These are phyloP conservation scores for Metschnikowia gruessii DNA, from an alignment of 805 yeast species.

Conservation along the genomic window DNA sequence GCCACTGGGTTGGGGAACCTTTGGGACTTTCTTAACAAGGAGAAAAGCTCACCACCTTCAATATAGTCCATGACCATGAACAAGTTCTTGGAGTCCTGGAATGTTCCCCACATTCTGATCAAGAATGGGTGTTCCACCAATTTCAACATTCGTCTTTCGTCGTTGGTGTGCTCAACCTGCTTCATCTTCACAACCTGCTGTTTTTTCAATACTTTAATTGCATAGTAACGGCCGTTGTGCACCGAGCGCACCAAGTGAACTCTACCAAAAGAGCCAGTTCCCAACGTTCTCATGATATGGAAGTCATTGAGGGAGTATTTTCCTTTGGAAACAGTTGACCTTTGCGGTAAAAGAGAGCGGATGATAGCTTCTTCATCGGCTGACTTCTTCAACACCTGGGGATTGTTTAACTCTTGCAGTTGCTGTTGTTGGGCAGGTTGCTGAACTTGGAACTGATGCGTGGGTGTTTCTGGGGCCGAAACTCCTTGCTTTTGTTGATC, in stretches of 20 bases:
- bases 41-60: slow-evolving; percentile 61
- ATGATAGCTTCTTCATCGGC: slow-evolving; percentile 18
- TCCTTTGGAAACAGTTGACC: slow-evolving; percentile 43
- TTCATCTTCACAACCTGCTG: slow-evolving; percentile 58
- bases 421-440: slow-evolving; percentile 2
- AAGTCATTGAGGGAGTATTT: slow-evolving; percentile 56
- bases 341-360: slow-evolving; percentile 21
- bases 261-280: slow-evolving; percentile 61
- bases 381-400: slow-evolving; percentile 3
- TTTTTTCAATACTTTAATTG: slow-evolving; percentile 57
- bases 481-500: neutral
- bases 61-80: slow-evolving; percentile 66
- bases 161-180: slow-evolving; percentile 63
- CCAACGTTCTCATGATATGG: slow-evolving; percentile 54
- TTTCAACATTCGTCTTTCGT: slow-evolving; percentile 57
- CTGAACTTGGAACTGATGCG: slow-evolving; percentile 7
- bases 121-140: slow-evolving; percentile 59
- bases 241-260: slow-evolving; percentile 57
- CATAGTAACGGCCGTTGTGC: slow-evolving; percentile 58
- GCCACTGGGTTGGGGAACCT: slow-evolving; percentile 63
- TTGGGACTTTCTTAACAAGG: slow-evolving; percentile 54
- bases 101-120: slow-evolving; percentile 67
- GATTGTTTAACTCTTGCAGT: slow-evolving; percentile 1
- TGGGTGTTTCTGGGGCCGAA: neutral
- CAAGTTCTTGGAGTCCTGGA: slow-evolving; percentile 53